Percentiles rank a stretch among this genome's conserved stretches.
Conservation (phyloP, 371 early-diverging fungal genomes). For the Mycotypha africana region DNA sequence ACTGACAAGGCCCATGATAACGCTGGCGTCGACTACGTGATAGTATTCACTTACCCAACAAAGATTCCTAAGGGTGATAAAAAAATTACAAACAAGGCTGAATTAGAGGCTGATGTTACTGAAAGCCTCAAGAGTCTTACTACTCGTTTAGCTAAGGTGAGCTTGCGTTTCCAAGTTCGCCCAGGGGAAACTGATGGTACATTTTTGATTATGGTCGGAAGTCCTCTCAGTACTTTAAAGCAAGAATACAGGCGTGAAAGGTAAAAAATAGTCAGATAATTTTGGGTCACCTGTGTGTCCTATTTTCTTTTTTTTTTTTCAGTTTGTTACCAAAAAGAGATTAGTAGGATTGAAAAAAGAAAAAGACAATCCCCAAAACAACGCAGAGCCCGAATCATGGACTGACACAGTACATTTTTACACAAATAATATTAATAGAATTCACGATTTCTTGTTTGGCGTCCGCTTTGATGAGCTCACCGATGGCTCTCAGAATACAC, state of each 20-base stretch:
- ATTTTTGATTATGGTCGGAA: constrained; percentile 25
- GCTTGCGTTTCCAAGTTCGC: constrained; percentile 30
- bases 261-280: constrained; percentile 2
- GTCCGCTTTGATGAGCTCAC: constrained; percentile 40
- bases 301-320: background rate
- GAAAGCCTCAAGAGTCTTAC: constrained; percentile 13
- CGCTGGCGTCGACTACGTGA: constrained; percentile 45
- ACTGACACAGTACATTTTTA: no score
- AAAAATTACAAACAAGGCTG: constrained; percentile 6
- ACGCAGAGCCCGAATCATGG: no score
- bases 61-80: background rate
- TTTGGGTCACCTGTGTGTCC: background rate
- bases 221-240: constrained; percentile 27
- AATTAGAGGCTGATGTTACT: constrained; percentile 17
- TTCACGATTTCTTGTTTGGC: constrained; percentile 66
- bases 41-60: constrained; percentile 34
- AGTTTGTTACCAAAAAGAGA: no score
- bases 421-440: constrained; percentile 18
- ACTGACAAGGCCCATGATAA: no score
- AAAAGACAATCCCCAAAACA: background rate
- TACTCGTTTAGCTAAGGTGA: constrained; percentile 17
- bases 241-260: constrained; percentile 22
- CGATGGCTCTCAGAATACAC: constrained; percentile 17
- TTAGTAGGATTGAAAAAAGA: background rate
- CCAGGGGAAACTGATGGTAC: constrained; percentile 27